Evolutionary conservation across 163 green algal genomes (phyloP).

Genomic region (Chlorella variabilis): DNA sequence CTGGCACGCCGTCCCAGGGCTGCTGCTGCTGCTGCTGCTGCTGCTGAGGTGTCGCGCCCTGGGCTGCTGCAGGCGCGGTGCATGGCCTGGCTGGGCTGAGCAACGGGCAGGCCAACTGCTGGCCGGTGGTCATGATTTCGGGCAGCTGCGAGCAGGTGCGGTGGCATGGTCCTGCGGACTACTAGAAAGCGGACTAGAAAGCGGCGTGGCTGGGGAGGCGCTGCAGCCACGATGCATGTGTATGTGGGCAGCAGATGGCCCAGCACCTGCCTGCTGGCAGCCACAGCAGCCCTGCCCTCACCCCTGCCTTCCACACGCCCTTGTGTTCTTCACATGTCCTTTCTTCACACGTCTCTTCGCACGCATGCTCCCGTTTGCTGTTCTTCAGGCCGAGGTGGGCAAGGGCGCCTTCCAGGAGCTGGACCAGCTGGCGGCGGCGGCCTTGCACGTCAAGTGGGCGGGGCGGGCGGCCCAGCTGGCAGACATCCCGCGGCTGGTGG

Average conservation of each 20-base stretch:
- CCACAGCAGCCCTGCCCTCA: too few relatives aligned
- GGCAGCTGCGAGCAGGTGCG: slow-evolving; percentile 66
- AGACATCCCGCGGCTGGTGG: slow-evolving; percentile 49
- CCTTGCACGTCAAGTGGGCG: slow-evolving; percentile 67
- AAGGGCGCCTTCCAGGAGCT: slow-evolving; percentile 88
- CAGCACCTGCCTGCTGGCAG: too few relatives aligned
- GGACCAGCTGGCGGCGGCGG: slow-evolving; percentile 76
- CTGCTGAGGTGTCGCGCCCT: background rate
- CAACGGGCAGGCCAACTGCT: slow-evolving; percentile 81
- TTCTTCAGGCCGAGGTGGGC: slow-evolving; percentile 72
- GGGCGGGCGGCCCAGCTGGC: slow-evolving; percentile 10
- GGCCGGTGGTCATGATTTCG: slow-evolving; percentile 81
- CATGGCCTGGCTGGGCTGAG: slow-evolving; percentile 79
- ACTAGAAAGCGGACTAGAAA: background rate
- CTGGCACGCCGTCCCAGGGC: too few relatives aligned
- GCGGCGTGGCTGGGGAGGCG: too few relatives aligned
- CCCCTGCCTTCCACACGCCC: too few relatives aligned
- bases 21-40: too few relatives aligned
- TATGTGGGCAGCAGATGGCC: background rate
- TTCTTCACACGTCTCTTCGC: background rate
- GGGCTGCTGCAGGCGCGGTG: slow-evolving; percentile 59
- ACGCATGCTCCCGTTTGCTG: slow-evolving; percentile 14
- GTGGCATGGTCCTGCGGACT: background rate
- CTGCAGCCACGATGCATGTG: too few relatives aligned
- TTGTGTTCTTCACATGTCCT: too few relatives aligned